Base-by-base conservation (phyloP, 2,329 filamentous ascomycete genomes). In the Sclerotiophoma versabilis region DNA sequence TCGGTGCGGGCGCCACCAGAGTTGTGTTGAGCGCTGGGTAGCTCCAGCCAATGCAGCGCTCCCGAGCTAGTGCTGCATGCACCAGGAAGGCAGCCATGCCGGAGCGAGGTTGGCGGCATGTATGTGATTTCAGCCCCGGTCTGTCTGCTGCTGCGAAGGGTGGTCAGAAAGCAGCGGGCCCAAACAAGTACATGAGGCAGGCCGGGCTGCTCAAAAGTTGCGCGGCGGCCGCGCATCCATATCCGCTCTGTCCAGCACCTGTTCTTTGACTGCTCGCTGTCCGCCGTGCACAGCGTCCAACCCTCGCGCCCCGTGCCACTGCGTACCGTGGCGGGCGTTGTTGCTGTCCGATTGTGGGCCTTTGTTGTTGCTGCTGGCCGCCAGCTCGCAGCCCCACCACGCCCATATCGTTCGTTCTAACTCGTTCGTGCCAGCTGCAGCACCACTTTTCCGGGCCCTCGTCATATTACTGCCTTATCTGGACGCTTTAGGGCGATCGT, bases 1-100 rank as follows among this genome's bases (percentile, higher is more conserved):
- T 44, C 20, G 6, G 44, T 39, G 51, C 33, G 33, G 38, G 44
- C 50, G 50, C 50, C 44, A 49, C 50, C 37, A 47, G 23, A 32
- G 33, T 39, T 41, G 45, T 54, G 51, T 49, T 54, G 51, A 54
- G 51, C 34, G 50, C 50, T 44, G 38, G 49, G 49, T 45, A 39
- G 43, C 37, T 36, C 44, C 50, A 47, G 38, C 38, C 44, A 48
- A 45, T 34, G 43, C 29, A 27, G 19, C 33, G 19, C 17, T 22
- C 17, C 19, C 9, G 27, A 37, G 42, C 49, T 46, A 36, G 42
- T 22, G 7, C 27, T 52, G 49, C 42, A 52, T 52, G 41, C 41
- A 45, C 49, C 36, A 41, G 9, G 19, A 41, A 33, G 41, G 49
- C 49, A 46, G 49, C 49, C 49, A 52, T 52, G 23, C 49, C 42